Evolutionary conservation across 306 rosid species (phyloP).

Genomic region (Quercus mongolica): DNA sequence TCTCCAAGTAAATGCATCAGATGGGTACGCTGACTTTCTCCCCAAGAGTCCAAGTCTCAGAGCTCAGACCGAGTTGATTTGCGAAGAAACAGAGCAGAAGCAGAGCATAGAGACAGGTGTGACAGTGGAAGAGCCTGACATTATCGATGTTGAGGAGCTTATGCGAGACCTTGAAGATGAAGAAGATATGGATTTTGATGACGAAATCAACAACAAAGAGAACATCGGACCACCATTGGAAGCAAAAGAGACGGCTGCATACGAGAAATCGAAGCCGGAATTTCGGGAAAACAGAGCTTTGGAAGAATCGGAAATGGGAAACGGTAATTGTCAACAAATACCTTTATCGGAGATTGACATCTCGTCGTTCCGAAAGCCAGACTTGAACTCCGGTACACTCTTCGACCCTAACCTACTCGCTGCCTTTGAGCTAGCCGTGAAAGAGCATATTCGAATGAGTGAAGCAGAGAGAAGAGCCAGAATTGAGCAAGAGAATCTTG

Average conservation of each 20-base stretch:
- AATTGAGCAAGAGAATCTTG: not conserved
- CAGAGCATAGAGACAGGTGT: not conserved
- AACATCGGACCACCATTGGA: constrained; percentile 39
- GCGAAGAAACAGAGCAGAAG: constrained; percentile 37
- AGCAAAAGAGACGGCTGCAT: constrained; percentile 1
- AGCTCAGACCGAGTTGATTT: constrained; percentile 10
- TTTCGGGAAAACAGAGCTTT: constrained; percentile 17
- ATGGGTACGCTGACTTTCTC: constrained; percentile 51
- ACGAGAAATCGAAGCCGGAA: constrained; percentile 16
- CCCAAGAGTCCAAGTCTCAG: constrained; percentile 26
- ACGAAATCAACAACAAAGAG: constrained; percentile 59
- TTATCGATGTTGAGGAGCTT: constrained; percentile 43
- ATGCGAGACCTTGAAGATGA: constrained; percentile 56
- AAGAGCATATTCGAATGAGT: constrained; percentile 37
- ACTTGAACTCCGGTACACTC: constrained; percentile 68
- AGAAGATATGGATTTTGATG: constrained; percentile 29
- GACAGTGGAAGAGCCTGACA: constrained; percentile 32
- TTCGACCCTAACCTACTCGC: constrained; percentile 78
- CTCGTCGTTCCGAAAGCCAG: constrained; percentile 62
- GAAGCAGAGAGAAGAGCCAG: constrained; percentile 44
- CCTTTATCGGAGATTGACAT: constrained; percentile 43
- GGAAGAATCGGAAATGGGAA: constrained; percentile 19
- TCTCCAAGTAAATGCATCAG: constrained; percentile 57
- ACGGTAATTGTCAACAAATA: not conserved
- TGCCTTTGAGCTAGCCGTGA: constrained; percentile 55